Evolutionary conservation across 257 asterid genomes (phyloP).

Genomic region (Scutellaria barbata): DNA sequence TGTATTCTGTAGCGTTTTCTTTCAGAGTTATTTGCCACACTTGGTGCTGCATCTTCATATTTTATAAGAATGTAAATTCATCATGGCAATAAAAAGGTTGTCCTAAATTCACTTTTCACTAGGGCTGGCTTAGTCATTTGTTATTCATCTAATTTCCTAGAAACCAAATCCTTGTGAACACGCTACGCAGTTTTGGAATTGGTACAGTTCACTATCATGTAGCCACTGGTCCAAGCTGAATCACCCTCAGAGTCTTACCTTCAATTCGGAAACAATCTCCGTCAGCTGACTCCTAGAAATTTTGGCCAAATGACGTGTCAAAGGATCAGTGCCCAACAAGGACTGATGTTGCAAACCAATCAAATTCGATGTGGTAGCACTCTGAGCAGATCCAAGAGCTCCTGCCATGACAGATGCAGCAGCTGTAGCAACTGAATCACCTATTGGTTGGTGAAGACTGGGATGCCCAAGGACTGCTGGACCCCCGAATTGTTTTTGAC

Average conservation of each 20-base stretch:
- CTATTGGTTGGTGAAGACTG: slow-evolving; percentile 72
- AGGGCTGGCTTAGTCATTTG: background rate
- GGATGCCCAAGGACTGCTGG: slow-evolving; percentile 61
- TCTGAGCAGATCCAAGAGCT: slow-evolving; percentile 82
- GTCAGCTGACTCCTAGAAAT: slow-evolving; percentile 81
- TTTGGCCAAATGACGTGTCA: slow-evolving; percentile 81
- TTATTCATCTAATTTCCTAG: background rate
- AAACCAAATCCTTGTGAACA: background rate
- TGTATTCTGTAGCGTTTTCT: background rate
- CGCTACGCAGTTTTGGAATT: background rate
- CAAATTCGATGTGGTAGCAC: slow-evolving; percentile 49
- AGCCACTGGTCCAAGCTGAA: slow-evolving; percentile 13
- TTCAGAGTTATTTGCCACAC: slow-evolving; percentile 1
- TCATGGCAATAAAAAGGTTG: slow-evolving; percentile 19
- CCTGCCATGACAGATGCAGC: slow-evolving; percentile 93
- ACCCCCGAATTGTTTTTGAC: slow-evolving; percentile 65
- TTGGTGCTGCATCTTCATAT: slow-evolving; percentile 4
- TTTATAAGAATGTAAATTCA: slow-evolving; percentile 1
- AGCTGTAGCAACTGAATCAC: slow-evolving; percentile 75
- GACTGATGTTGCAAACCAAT: slow-evolving; percentile 50
- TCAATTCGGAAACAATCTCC: slow-evolving; percentile 68
- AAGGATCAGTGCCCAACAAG: slow-evolving; percentile 68
- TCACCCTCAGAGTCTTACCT: slow-evolving; percentile 56
- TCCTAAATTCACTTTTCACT: background rate
- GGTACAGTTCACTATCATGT: slow-evolving; percentile 1